Percentiles rank a stretch among this genome's conserved stretches.
Conservation (phyloP, 2,329 filamentous ascomycete genomes). For the Paracamarosporium sp. region DNA sequence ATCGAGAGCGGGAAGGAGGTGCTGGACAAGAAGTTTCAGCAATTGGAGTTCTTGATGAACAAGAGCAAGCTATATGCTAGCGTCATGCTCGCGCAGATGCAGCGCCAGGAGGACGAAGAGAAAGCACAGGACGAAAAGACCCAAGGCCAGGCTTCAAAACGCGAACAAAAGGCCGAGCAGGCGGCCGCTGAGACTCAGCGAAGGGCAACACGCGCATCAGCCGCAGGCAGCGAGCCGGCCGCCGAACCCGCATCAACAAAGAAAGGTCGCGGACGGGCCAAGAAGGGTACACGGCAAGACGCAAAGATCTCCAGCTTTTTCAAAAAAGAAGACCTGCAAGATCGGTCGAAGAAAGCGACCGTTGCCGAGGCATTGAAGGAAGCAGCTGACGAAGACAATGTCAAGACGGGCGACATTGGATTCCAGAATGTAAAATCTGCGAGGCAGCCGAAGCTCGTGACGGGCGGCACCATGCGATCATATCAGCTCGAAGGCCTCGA, state of each 20-base stretch:
- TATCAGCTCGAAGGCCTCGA: slow-evolving; percentile 95
- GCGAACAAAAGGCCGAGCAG: slow-evolving; percentile 56
- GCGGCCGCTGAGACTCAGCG: slow-evolving; percentile 54
- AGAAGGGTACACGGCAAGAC: slow-evolving; percentile 41
- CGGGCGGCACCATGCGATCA: slow-evolving; percentile 87
- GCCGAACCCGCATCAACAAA: slow-evolving; percentile 26
- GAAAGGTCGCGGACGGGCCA: slow-evolving; percentile 46
- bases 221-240: slow-evolving; percentile 20
- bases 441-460: slow-evolving; percentile 82
- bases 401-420: slow-evolving; percentile 66
- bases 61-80: slow-evolving; percentile 61
- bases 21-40: slow-evolving; percentile 59
- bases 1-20: slow-evolving; percentile 53
- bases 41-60: slow-evolving; percentile 58
- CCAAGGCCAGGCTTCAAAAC: slow-evolving; percentile 52
- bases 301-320: slow-evolving; percentile 65
- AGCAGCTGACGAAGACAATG: slow-evolving; percentile 63
- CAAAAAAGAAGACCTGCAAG: slow-evolving; percentile 64
- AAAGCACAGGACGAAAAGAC: slow-evolving; percentile 54
- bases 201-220: slow-evolving; percentile 51
- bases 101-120: slow-evolving; percentile 57
- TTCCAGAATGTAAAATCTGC: slow-evolving; percentile 78
- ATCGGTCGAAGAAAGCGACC: slow-evolving; percentile 59
- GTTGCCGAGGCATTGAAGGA: slow-evolving; percentile 66
- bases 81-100: slow-evolving; percentile 62